These are phyloP conservation scores for Cercospora sp. DNA, from an alignment of 2,329 filamentous ascomycete genomes.

Conservation along the genomic window DNA sequence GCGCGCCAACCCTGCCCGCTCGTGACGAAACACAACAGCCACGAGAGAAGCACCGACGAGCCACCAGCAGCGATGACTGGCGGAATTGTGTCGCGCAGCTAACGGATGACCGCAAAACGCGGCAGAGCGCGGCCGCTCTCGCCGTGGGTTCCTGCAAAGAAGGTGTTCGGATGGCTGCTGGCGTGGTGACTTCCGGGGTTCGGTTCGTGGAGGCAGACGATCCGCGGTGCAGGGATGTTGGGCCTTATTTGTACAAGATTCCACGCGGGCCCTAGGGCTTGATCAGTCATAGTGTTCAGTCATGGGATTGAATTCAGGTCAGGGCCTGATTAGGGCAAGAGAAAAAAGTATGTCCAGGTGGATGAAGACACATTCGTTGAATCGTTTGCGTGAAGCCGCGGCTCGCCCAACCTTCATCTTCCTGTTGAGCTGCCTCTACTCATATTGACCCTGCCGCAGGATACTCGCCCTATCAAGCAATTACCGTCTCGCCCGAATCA, in stretches of 20 bases:
- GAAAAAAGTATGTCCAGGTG: too few relatives aligned
- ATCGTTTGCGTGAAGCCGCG: neutral
- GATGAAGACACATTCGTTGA: neutral
- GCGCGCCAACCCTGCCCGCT: neutral
- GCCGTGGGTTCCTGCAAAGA: neutral
- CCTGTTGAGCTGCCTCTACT: neutral
- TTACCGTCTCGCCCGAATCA: slow-evolving; percentile 26
- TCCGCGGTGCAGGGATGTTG: neutral
- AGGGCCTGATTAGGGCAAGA: too few relatives aligned
- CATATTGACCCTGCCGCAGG: neutral
- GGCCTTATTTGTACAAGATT: neutral
- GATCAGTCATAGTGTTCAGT: neutral
- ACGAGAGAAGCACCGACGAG: neutral
- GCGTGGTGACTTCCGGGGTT: neutral
- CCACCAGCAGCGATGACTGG: neutral
- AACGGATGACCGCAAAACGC: slow-evolving; percentile 11
- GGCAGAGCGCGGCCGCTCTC: slow-evolving; percentile 12
- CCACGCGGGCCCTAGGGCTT: neutral
- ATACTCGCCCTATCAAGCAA: neutral
- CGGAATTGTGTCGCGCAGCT: slow-evolving; percentile 8
- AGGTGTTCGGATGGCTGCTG: neutral
- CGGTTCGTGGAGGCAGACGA: neutral
- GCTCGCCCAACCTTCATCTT: neutral
- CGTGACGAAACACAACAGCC: neutral
- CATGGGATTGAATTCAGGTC: neutral